These are phyloP conservation scores for Aspergillus ochraceoroseus DNA, from an alignment of 2,329 filamentous ascomycete genomes.

Conservation along the genomic window DNA sequence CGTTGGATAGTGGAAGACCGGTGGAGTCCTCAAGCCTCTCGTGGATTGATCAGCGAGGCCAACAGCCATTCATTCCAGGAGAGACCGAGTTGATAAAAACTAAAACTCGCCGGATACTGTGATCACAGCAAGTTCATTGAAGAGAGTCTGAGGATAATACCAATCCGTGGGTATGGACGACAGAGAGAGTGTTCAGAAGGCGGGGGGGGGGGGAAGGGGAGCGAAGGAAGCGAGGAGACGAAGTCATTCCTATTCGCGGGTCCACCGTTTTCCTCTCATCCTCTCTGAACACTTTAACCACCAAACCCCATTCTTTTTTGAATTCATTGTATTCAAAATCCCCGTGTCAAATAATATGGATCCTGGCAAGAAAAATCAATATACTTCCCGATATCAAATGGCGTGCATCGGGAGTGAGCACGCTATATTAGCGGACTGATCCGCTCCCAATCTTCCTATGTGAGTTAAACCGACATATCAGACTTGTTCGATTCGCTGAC, in stretches of 20 bases:
- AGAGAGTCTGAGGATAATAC: too few relatives aligned
- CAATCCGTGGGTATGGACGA: not conserved
- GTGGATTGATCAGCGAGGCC: not conserved
- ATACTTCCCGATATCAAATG: too few relatives aligned
- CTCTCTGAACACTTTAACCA: not conserved
- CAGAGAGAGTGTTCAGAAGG: not conserved
- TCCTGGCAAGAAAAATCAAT: too few relatives aligned
- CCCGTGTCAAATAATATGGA: too few relatives aligned
- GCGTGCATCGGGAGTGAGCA: too few relatives aligned
- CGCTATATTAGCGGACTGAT: constrained; percentile 8
- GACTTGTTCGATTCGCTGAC: too few relatives aligned
- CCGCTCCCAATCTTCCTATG: constrained; percentile 5
- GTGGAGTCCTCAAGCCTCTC: constrained; percentile 5
- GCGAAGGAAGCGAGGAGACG: not conserved
- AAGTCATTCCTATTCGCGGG: not conserved
- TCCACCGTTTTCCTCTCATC: not conserved
- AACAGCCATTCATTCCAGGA: not conserved
- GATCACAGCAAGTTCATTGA: too few relatives aligned
- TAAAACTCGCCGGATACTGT: too few relatives aligned
- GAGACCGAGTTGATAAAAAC: too few relatives aligned
- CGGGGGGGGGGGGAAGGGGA: constrained; percentile 1
- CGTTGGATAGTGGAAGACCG: constrained; percentile 1
- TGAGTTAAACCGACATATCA: constrained; percentile 1
- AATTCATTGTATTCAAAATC: too few relatives aligned
- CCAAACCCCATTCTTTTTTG: not conserved